Evolutionary conservation across 2,329 filamentous ascomycete genomes (phyloP).

Genomic region (Cladophialophora bantiana): DNA sequence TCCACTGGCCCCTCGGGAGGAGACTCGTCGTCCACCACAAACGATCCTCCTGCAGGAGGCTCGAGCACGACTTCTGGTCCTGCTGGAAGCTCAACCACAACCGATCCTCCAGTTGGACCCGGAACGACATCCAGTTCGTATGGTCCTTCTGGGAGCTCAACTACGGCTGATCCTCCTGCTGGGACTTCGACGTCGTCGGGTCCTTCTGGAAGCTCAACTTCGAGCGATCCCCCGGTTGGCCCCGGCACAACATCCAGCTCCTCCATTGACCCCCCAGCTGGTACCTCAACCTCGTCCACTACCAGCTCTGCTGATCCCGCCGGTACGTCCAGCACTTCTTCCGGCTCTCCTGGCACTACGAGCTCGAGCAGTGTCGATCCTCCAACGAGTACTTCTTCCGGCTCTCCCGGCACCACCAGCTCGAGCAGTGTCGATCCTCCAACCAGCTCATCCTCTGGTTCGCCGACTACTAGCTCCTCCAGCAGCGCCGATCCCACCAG

Average conservation of each 20-base stretch:
- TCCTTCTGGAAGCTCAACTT: background rate
- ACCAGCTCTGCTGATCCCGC: conserved; percentile 1
- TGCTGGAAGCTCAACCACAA: background rate
- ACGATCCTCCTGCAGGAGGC: background rate
- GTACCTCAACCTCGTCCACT: background rate
- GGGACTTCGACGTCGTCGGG: background rate
- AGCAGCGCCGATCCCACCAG: background rate
- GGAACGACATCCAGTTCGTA: background rate
- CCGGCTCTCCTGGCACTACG: background rate
- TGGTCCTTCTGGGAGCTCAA: background rate
- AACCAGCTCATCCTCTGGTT: background rate
- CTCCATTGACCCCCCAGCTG: background rate
- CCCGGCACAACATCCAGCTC: background rate
- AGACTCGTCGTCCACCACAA: background rate
- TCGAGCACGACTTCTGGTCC: background rate
- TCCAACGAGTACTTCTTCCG: conserved; percentile 5
- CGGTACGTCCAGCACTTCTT: conserved; percentile 12
- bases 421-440: background rate
- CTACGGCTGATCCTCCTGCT: background rate
- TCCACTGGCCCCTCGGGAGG: background rate
- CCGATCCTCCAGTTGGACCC: background rate
- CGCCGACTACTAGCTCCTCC: background rate
- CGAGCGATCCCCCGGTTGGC: background rate
- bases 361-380: background rate
- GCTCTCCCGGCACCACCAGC: background rate